Percentiles rank a stretch among this genome's conserved stretches.
Evolutionary conservation across 2,329 filamentous ascomycete genomes (phyloP).

Genomic region (Sarocladiaceae sp.): DNA sequence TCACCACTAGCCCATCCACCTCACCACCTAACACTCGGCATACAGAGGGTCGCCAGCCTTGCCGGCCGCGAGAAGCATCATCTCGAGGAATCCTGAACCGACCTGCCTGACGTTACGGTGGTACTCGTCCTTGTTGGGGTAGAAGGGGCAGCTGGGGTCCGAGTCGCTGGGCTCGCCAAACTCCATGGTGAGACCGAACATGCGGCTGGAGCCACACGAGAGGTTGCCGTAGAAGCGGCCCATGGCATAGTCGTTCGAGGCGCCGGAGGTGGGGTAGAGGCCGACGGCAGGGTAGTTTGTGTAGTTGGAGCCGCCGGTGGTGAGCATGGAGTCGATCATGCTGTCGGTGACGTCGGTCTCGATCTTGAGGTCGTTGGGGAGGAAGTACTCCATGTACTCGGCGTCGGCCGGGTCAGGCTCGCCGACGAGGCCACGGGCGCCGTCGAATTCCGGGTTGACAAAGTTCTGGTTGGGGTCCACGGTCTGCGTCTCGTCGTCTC

Average conservation of each 20-base stretch:
- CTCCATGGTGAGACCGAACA: conserved; percentile 36
- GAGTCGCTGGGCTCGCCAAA: conserved; percentile 25
- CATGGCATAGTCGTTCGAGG: conserved; percentile 37
- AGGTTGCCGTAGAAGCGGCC: conserved; percentile 27
- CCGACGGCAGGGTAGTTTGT: conserved; percentile 29
- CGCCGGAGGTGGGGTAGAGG: conserved; percentile 36
- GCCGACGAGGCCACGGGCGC: conserved; percentile 35
- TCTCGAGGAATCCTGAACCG: conserved; percentile 37
- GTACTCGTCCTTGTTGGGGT: conserved; percentile 32
- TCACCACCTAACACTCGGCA: conserved; percentile 10
- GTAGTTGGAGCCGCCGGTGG: conserved; percentile 27
- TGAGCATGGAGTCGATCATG: conserved; percentile 28
- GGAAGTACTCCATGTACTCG: conserved; percentile 35
- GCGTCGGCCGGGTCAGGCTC: conserved; percentile 23
- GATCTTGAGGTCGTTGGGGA: conserved; percentile 22
- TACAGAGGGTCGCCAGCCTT: conserved; percentile 13
- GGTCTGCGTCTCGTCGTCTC: conserved; percentile 42
- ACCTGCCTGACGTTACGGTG: conserved; percentile 33
- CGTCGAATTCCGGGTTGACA: conserved; percentile 41
- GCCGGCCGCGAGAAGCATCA: conserved; percentile 21
- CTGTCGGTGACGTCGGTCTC: conserved; percentile 24
- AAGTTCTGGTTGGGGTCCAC: conserved; percentile 39
- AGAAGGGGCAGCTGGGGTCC: conserved; percentile 28
- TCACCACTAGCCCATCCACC: not conserved
- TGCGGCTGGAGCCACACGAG: conserved; percentile 21